Base-by-base conservation (phyloP, 2,329 filamentous ascomycete species). In the Biscogniauxia mediterranea region DNA sequence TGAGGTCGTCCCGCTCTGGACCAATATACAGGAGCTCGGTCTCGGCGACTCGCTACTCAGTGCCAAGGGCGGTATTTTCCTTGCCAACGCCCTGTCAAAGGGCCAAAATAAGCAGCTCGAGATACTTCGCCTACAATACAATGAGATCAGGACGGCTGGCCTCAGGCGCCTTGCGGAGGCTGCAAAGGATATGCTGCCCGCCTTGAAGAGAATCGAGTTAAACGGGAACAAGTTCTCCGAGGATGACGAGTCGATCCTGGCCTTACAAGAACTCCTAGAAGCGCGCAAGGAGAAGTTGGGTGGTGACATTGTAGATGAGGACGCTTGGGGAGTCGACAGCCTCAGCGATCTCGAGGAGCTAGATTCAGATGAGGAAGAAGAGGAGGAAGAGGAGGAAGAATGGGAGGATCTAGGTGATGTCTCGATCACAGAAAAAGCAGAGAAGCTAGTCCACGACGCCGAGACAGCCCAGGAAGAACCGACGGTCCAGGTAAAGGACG, bases 141-240 rank as follows among this genome's bases (percentile, higher is more conserved):
- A 98, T 79, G 95, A 99, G 68, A 95, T 99, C 73, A 93, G 91
- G 50, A 81, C 88, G 0, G 83, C 87, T 60, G 91, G 89, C 19
- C 77, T 98, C 55, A 88, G 90, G 73, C 84, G 83, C 2, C 82
- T 99, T 58, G 84, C 89, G 2, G 79, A 84, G 20, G 91, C 91
- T 2, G 87, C 87, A 4, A 86, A 86, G 69, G 79, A 83, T 8
- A 82, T 83, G 2, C 83, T 99, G 8, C 93, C 92, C 1, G 84
- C 85, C 13, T 80, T 99, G 67, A 90, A 89, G 78, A 89, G 93
- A 70, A 86, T 99, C 55, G 95, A 98, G 78, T 80, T 99, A 67
- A 98, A 99, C 75, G 95, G 95, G 56, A 99, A 99, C 81, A 95
- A 92, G 74, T 97, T 99, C 70, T 81, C 85, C 8, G 93, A 97